Conservation (phyloP, 139 green algal species). For the Chlamydomonas sp. region DNA sequence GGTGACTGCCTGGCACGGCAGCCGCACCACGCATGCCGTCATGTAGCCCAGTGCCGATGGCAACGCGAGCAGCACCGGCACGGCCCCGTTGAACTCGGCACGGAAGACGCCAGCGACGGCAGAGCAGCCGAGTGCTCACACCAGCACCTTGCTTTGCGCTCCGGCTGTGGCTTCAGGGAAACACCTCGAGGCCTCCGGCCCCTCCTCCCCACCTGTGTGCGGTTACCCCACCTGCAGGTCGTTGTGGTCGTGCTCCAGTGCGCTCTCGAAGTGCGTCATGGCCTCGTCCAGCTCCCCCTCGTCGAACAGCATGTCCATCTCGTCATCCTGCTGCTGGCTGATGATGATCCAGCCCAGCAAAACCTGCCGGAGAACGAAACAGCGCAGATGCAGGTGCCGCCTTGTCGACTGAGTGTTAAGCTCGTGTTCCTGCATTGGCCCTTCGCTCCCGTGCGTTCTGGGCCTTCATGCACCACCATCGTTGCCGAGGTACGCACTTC, state of each 20-base stretch:
- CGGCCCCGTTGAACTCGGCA: too few relatives aligned
- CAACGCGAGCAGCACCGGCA: too few relatives aligned
- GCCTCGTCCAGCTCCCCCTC: constrained; percentile 57
- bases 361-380: not conserved
- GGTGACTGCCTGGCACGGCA: not conserved
- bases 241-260: constrained; percentile 47
- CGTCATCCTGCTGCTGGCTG: constrained; percentile 53
- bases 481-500: not conserved
- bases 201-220: not conserved
- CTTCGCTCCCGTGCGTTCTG: too few relatives aligned
- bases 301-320: constrained; percentile 48
- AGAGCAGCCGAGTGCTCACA: too few relatives aligned
- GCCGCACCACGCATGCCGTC: too few relatives aligned
- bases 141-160: too few relatives aligned
- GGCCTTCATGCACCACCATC: too few relatives aligned
- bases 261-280: constrained; percentile 54
- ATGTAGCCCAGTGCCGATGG: too few relatives aligned
- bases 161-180: not conserved
- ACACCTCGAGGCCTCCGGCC: not conserved
- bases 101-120: too few relatives aligned
- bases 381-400: too few relatives aligned
- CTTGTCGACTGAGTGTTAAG: too few relatives aligned
- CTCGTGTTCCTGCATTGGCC: too few relatives aligned
- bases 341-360: constrained; percentile 75
- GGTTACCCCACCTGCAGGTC: constrained; percentile 52